Conservation (phyloP, 2,329 filamentous ascomycete species). For the Cordyceps cicadae region DNA sequence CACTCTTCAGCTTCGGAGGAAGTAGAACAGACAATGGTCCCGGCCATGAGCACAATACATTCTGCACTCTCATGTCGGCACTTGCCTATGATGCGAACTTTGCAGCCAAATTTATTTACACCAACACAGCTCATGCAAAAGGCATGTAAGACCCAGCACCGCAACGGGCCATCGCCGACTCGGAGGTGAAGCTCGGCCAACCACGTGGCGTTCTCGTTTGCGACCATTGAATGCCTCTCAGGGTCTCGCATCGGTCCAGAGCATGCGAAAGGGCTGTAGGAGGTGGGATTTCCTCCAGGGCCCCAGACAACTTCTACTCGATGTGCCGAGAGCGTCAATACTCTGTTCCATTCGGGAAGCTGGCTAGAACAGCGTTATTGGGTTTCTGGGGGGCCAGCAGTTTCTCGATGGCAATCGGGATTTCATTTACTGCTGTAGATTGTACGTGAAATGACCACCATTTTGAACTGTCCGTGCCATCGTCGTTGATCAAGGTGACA, state of each 20-base stretch:
- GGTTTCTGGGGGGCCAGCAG: too few relatives aligned
- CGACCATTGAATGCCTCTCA: neutral
- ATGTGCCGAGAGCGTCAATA: too few relatives aligned
- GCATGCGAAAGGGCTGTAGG: neutral
- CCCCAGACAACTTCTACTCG: neutral
- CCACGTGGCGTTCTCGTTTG: neutral
- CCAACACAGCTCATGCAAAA: neutral
- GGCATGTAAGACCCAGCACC: neutral
- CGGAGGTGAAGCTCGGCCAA: neutral
- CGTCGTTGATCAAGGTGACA: too few relatives aligned
- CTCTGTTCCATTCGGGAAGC: neutral
- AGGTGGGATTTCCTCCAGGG: neutral
- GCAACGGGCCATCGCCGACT: neutral
- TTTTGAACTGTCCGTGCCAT: too few relatives aligned
- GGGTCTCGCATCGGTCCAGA: neutral
- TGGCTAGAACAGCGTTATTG: neutral
- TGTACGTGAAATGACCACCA: too few relatives aligned
- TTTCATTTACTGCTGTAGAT: too few relatives aligned
- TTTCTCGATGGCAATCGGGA: too few relatives aligned
- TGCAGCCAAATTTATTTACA: neutral
- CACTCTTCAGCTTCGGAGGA: neutral
- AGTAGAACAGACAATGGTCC: neutral
- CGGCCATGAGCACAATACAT: neutral
- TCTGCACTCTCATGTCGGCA: neutral
- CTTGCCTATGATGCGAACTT: neutral